Conservation (phyloP, 805 yeast species). For the Kazachstania kunashirensis region DNA sequence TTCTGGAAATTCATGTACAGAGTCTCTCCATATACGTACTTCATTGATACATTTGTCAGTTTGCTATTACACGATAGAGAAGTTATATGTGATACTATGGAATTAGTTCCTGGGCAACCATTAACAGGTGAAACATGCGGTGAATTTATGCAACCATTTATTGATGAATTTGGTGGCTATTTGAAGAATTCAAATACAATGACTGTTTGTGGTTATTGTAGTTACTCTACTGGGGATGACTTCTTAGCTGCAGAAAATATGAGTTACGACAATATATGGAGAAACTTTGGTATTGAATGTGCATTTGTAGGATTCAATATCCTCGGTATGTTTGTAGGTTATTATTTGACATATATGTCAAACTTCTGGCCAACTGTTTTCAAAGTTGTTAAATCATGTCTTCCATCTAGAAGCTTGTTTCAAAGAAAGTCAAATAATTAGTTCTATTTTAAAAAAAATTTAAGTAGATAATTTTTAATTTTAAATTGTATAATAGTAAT, state of each 20-base stretch:
- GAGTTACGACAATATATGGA: conserved; percentile 42
- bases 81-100: conserved; percentile 41
- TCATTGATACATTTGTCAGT: conserved; percentile 43
- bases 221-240: conserved; percentile 32
- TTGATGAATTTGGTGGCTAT: conserved; percentile 43
- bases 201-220: conserved; percentile 35
- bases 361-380: conserved; percentile 18
- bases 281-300: conserved; percentile 50
- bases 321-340: conserved; percentile 26
- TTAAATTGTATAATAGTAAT: too few species aligned
- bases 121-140: conserved; percentile 55
- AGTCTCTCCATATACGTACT: conserved; percentile 52
- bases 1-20: conserved; percentile 72
- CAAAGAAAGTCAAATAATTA: background rate
- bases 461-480: too few species aligned
- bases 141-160: conserved; percentile 38
- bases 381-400: conserved; percentile 17
- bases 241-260: conserved; percentile 33
- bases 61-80: conserved; percentile 40
- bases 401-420: conserved; percentile 14
- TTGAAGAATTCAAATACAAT: conserved; percentile 40
- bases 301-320: conserved; percentile 44
- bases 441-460: too few species aligned
- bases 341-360: conserved; percentile 15
- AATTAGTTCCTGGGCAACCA: conserved; percentile 42